A percentile compares a stretch with the other conserved stretches of the same genome.
These are phyloP conservation scores for Saussurea involucrata DNA, from an alignment of 129 eudicot species.

Conservation along the genomic window DNA sequence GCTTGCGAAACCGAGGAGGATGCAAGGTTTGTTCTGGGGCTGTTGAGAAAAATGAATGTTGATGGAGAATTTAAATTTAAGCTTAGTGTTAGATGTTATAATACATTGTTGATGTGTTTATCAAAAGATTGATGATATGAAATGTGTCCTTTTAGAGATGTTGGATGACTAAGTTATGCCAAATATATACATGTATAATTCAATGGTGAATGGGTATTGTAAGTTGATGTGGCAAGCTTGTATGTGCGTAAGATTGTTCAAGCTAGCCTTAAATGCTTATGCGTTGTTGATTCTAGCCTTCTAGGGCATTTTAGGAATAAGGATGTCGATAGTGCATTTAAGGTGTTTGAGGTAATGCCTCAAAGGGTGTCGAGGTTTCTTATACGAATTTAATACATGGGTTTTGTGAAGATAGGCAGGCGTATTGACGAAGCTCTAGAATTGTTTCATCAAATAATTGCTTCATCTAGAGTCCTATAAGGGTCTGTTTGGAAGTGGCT, in stretches of 20 bases:
- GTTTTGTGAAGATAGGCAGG: conserved; percentile 58
- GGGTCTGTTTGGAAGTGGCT: no score
- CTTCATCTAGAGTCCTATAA: conserved; percentile 47
- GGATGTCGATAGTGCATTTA: conserved; percentile 56
- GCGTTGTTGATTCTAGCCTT: conserved; percentile 68
- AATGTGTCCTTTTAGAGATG: conserved; percentile 56
- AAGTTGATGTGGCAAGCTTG: conserved; percentile 59
- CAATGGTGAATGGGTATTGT: conserved; percentile 81
- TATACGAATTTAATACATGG: conserved; percentile 80
- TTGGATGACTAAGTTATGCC: conserved; percentile 51
- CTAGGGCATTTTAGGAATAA: conserved; percentile 80
- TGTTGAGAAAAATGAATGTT: conserved; percentile 43
- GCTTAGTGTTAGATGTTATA: conserved; percentile 59
- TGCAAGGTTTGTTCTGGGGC: conserved; percentile 41
- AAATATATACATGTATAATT: conserved; percentile 65
- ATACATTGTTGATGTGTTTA: conserved; percentile 63
- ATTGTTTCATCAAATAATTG: conserved; percentile 57
- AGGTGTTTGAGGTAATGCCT: conserved; percentile 62
- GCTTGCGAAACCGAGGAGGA: conserved; percentile 56
- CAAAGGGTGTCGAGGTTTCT: conserved; percentile 75
- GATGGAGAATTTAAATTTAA: conserved; percentile 31
- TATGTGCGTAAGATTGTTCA: conserved; percentile 56
- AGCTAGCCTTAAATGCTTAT: conserved; percentile 64
- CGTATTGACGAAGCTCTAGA: conserved; percentile 51
- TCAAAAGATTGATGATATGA: conserved; percentile 67